These are phyloP conservation scores for Macrotyloma uniflorum DNA, from an alignment of 306 rosid species.

Conservation along the genomic window DNA sequence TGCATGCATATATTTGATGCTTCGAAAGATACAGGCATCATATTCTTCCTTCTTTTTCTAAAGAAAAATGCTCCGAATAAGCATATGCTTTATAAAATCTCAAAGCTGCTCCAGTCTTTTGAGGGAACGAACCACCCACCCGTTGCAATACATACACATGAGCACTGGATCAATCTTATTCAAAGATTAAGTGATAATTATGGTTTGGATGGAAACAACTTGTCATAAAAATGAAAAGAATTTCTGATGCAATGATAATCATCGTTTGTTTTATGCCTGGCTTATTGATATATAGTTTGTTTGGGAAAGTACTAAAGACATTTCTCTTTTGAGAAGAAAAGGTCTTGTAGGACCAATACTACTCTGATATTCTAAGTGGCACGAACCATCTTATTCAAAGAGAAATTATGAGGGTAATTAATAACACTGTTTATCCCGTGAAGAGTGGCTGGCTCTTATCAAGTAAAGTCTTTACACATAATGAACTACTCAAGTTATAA, in stretches of 20 bases:
- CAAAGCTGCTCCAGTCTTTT: no score
- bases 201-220: not conserved
- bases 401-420: constrained; percentile 24
- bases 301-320: constrained; percentile 9
- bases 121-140: no score
- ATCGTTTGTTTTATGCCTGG: not conserved
- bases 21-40: not conserved
- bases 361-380: constrained; percentile 1
- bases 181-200: not conserved
- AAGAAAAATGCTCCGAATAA: not conserved
- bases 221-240: not conserved
- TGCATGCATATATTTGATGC: not conserved
- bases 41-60: not conserved
- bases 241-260: no score
- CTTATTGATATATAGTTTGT: not conserved
- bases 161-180: not conserved
- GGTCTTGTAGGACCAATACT: constrained; percentile 33
- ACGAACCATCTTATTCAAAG: constrained; percentile 27
- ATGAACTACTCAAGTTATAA: constrained; percentile 38
- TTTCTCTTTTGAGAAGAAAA: constrained; percentile 22
- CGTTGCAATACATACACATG: no score
- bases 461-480: constrained; percentile 16
- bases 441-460: constrained; percentile 38
- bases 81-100: not conserved
- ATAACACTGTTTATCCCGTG: constrained; percentile 41